phyloP scores from a whole-genome alignment of 441 rosid species.

The Arabidopsis hybrid region DNA sequence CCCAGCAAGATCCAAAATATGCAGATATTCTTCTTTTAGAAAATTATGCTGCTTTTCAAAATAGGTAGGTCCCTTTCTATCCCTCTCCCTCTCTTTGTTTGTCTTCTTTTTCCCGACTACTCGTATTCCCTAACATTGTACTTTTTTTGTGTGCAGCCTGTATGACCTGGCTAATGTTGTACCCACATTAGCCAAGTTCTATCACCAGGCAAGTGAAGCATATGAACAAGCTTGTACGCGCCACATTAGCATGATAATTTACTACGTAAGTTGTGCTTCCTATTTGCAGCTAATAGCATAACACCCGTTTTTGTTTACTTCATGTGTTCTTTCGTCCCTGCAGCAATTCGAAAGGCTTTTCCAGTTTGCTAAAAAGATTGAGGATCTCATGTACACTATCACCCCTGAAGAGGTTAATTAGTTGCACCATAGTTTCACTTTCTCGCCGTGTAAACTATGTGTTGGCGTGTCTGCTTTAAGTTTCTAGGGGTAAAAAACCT shows the following conservation, averaged over 20 bases:
- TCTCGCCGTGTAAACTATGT: constrained; percentile 3
- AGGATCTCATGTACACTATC: constrained; percentile 95
- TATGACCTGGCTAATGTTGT: constrained; percentile 99
- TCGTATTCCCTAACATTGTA: constrained; percentile 31
- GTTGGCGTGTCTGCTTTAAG: background rate
- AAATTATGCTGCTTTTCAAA: constrained; percentile 99
- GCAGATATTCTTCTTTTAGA: constrained; percentile 94
- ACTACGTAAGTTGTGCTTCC: constrained; percentile 66
- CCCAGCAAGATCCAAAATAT: constrained; percentile 93
- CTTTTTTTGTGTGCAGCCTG: constrained; percentile 63
- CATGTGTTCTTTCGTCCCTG: constrained; percentile 37
- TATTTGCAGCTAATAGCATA: constrained; percentile 14
- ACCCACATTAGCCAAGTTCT: constrained; percentile 96
- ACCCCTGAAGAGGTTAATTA: constrained; percentile 86
- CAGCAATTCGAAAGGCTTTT: constrained; percentile 98
- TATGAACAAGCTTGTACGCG: constrained; percentile 98
- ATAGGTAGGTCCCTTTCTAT: constrained; percentile 59
- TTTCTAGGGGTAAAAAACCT: background rate
- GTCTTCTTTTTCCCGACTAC: background rate
- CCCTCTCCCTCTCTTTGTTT: constrained; percentile 10
- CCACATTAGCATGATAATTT: constrained; percentile 94
- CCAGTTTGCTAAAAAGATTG: constrained; percentile 90
- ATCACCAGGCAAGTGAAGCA: constrained; percentile 99
- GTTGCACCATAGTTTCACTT: background rate
- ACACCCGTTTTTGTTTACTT: constrained; percentile 18